A percentile compares a stretch with the other conserved stretches of the same genome.
Conservation (phyloP, 352 stramenopile genomes). For the Detonula confervacea region DNA sequence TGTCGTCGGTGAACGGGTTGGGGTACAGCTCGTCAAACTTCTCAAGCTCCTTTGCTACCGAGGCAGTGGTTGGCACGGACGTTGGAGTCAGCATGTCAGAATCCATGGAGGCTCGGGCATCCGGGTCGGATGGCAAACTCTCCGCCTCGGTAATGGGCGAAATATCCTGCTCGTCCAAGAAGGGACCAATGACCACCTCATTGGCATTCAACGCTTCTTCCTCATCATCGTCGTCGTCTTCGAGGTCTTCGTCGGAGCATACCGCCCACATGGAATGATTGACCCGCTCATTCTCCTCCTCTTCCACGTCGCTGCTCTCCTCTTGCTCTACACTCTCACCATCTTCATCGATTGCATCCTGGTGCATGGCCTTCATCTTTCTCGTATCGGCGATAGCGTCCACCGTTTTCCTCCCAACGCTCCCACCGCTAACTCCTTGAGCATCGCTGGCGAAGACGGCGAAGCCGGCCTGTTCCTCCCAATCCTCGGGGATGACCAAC, state of each 20-base stretch:
- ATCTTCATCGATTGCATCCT: background rate
- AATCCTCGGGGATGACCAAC: constrained; percentile 4
- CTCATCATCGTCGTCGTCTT: background rate
- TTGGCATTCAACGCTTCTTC: background rate
- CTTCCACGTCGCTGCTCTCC: no score
- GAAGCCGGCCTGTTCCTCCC: constrained; percentile 5
- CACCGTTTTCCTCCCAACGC: no score
- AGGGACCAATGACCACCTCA: background rate
- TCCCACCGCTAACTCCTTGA: background rate
- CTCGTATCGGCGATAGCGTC: background rate
- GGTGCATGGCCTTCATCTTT: background rate
- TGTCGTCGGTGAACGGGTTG: no score
- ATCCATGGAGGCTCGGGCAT: no score
- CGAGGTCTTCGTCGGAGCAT: background rate
- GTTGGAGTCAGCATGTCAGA: no score
- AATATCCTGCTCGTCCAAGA: background rate
- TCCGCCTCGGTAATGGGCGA: no score
- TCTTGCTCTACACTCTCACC: background rate
- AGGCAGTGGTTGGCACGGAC: no score
- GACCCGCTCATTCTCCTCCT: background rate
- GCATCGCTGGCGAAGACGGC: no score
- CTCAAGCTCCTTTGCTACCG: no score
- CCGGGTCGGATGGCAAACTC: no score
- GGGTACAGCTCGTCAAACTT: no score
- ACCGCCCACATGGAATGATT: constrained; percentile 11